These are phyloP conservation scores for Mediolabrus comicus DNA, from an alignment of 108 stramenopile species.

Conservation along the genomic window DNA sequence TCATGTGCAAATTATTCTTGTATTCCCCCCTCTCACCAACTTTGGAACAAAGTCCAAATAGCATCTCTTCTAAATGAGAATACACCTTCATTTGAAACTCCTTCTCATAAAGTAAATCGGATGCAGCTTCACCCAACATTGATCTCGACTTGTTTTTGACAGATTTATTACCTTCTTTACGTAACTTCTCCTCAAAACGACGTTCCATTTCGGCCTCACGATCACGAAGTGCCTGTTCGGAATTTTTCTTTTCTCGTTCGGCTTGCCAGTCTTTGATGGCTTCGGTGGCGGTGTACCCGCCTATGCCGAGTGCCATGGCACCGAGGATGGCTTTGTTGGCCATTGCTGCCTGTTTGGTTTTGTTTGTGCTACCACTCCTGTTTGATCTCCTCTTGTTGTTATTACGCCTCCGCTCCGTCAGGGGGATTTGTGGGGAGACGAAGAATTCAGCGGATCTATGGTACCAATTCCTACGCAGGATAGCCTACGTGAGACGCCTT, in stretches of 20 bases:
- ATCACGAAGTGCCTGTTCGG: neutral
- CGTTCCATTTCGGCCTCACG: neutral
- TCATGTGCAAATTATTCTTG: neutral
- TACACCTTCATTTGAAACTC: neutral
- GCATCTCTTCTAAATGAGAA: constrained; percentile 4
- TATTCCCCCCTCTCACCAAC: neutral
- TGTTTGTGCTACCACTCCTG: too few relatives aligned
- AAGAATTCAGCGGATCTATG: too few relatives aligned
- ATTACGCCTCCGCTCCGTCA: too few relatives aligned
- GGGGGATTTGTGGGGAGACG: too few relatives aligned
- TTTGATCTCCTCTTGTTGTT: too few relatives aligned
- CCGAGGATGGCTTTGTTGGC: constrained; percentile 1
- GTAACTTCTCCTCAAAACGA: neutral
- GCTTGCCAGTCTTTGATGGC: neutral
- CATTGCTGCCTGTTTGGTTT: too few relatives aligned
- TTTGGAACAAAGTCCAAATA: neutral
- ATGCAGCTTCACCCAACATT: neutral
- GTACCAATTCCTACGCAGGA: too few relatives aligned
- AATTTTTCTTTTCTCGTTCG: neutral
- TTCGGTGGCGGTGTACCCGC: neutral
- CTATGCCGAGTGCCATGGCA: neutral
- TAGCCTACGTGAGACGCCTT: too few relatives aligned
- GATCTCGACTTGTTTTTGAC: neutral
- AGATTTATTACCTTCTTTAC: neutral
- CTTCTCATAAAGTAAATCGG: neutral